These are phyloP conservation scores for Salix caprea DNA, from an alignment of 345 rosid species.

Conservation along the genomic window DNA sequence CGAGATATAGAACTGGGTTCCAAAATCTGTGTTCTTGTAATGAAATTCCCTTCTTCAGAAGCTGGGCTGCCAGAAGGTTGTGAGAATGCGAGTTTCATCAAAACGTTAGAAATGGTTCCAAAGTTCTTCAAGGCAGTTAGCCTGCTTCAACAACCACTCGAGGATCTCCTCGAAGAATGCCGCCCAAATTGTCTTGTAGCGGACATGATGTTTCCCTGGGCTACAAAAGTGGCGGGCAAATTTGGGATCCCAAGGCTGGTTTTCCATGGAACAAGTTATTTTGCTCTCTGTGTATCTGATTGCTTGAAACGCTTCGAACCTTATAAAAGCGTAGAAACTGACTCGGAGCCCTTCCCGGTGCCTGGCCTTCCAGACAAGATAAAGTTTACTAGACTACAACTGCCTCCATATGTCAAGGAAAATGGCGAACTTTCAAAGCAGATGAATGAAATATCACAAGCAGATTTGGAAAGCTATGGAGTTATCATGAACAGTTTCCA, in stretches of 20 bases:
- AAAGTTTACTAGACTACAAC: slow-evolving; percentile 33
- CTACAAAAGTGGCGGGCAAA: slow-evolving; percentile 43
- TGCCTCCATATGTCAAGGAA: slow-evolving; percentile 11
- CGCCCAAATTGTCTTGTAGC: slow-evolving; percentile 52
- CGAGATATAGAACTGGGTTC: not conserved
- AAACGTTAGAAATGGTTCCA: not conserved
- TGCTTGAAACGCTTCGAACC: slow-evolving; percentile 39
- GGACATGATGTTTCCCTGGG: slow-evolving; percentile 60
- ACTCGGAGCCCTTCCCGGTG: slow-evolving; percentile 41
- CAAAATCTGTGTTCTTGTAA: not conserved
- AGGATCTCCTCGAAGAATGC: slow-evolving; percentile 30
- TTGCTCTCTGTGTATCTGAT: slow-evolving; percentile 30
- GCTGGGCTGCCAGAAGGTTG: slow-evolving; percentile 23
- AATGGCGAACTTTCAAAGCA: slow-evolving; percentile 1
- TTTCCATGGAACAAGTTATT: slow-evolving; percentile 47
- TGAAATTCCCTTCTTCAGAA: slow-evolving; percentile 16
- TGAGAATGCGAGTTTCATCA: slow-evolving; percentile 6
- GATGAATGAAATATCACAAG: not conserved
- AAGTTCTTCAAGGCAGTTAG: slow-evolving; percentile 32
- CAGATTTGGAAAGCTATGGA: slow-evolving; percentile 15
- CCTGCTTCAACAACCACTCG: slow-evolving; percentile 42
- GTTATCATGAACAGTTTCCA: slow-evolving; percentile 17
- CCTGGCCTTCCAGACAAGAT: slow-evolving; percentile 49
- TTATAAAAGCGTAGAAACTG: slow-evolving; percentile 29
- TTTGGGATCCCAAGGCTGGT: slow-evolving; percentile 48